phyloP scores from a whole-genome alignment of 495 filamentous ascomycete species.

The Trichoderma reesei region DNA sequence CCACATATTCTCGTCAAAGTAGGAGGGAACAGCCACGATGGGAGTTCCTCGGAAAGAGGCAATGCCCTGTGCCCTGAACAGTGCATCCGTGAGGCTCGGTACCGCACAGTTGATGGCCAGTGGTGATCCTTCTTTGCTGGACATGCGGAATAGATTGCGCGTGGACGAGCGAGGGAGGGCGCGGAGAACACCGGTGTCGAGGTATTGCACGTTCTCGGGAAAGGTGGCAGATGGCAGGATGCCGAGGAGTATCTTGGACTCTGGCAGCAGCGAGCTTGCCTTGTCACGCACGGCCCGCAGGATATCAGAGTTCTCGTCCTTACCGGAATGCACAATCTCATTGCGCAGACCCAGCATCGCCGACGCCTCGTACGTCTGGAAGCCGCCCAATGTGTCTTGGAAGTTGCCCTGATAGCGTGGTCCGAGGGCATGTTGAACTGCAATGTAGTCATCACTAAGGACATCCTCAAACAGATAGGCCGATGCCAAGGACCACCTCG shows the following conservation, averaged over 20 bases:
- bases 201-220: slow-evolving; percentile 61
- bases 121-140: slow-evolving; percentile 60
- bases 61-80: slow-evolving; percentile 66
- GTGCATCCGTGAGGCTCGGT: slow-evolving; percentile 80
- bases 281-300: slow-evolving; percentile 74
- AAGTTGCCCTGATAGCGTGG: slow-evolving; percentile 90
- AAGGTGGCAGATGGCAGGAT: slow-evolving; percentile 70
- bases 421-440: slow-evolving; percentile 83
- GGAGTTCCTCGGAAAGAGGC: slow-evolving; percentile 77
- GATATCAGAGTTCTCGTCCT: slow-evolving; percentile 87
- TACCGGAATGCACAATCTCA: slow-evolving; percentile 82
- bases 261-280: slow-evolving; percentile 70
- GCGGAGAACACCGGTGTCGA: slow-evolving; percentile 65
- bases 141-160: slow-evolving; percentile 60
- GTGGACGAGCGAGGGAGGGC: slow-evolving; percentile 66
- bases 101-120: slow-evolving; percentile 83
- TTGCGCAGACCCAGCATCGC: slow-evolving; percentile 83
- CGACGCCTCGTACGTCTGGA: slow-evolving; percentile 95
- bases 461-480: slow-evolving; percentile 82
- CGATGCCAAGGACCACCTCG: slow-evolving; percentile 80
- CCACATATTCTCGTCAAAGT: slow-evolving; percentile 90
- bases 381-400: slow-evolving; percentile 90
- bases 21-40: slow-evolving; percentile 65
- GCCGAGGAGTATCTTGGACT: slow-evolving; percentile 75
- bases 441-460: slow-evolving; percentile 82